These are phyloP conservation scores for Fusarium sp. DNA, from an alignment of 2,329 filamentous ascomycete species.

Conservation along the genomic window DNA sequence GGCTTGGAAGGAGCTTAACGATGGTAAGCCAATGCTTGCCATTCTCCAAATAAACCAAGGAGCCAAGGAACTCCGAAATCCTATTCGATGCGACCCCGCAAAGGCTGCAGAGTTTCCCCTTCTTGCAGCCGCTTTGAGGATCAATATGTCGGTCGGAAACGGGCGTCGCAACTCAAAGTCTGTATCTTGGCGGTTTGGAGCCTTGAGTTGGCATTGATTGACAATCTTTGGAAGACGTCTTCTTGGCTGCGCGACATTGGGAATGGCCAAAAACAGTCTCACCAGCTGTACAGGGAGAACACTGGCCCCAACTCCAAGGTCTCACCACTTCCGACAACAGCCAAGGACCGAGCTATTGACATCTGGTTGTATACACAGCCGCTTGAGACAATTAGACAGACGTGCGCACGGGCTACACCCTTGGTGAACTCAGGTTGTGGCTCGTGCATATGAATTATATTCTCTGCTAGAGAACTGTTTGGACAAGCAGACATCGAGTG, in stretches of 20 bases:
- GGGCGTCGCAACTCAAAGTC: fast-evolving
- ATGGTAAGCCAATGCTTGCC: not conserved
- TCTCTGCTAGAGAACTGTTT: too few species aligned
- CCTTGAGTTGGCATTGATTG: not conserved
- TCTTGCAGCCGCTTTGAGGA: too few species aligned
- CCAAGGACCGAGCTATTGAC: fast-evolving
- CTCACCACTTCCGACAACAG: not conserved
- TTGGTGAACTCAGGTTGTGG: too few species aligned
- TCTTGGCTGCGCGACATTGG: not conserved
- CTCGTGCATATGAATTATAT: too few species aligned
- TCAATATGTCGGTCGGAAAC: not conserved
- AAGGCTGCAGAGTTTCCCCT: not conserved
- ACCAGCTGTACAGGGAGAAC: not conserved
- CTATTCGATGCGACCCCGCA: not conserved
- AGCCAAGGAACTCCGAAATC: not conserved
- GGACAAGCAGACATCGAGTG: too few species aligned
- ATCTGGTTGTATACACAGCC: not conserved
- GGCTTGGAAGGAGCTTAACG: not conserved
- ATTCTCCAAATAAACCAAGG: not conserved
- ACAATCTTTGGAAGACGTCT: not conserved
- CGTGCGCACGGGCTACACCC: too few species aligned
- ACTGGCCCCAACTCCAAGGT: not conserved
- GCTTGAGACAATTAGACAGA: too few species aligned
- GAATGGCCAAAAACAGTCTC: not conserved
- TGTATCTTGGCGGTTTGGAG: not conserved